phyloP scores from a whole-genome alignment of 2,329 filamentous ascomycete genomes.

The Hyphodiscus sp. region DNA sequence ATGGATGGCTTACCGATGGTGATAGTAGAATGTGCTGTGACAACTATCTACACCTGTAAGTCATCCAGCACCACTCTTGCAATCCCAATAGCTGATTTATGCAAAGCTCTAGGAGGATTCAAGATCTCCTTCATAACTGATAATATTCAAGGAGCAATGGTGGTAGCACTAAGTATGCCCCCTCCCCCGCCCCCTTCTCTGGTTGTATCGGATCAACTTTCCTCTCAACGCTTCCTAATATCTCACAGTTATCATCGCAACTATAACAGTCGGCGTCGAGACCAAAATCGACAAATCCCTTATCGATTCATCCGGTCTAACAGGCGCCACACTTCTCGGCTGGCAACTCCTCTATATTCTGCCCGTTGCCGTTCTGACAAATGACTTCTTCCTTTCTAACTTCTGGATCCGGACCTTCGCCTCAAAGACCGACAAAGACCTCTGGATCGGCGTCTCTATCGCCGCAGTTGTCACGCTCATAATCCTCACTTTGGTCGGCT shows the following conservation, averaged over 20 bases:
- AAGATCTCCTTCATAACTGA: slow-evolving; percentile 79
- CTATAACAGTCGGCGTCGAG: slow-evolving; percentile 71
- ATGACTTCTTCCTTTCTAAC: slow-evolving; percentile 79
- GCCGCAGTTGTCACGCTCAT: slow-evolving; percentile 59
- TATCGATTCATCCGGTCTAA: slow-evolving; percentile 61
- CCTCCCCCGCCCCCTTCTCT: too few relatives aligned
- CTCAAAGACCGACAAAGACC: slow-evolving; percentile 69
- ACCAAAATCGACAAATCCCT: slow-evolving; percentile 64
- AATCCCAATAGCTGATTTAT: slow-evolving; percentile 2
- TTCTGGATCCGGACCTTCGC: slow-evolving; percentile 84
- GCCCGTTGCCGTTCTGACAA: slow-evolving; percentile 72
- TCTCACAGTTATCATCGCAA: slow-evolving; percentile 55
- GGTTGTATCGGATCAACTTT: not conserved
- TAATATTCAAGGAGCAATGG: slow-evolving; percentile 74
- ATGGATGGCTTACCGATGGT: slow-evolving; percentile 68
- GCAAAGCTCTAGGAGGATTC: slow-evolving; percentile 68
- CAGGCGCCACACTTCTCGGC: slow-evolving; percentile 64
- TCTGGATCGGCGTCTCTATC: slow-evolving; percentile 67
- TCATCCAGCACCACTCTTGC: not conserved
- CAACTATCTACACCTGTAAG: slow-evolving; percentile 76
- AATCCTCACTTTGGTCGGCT: slow-evolving; percentile 67
- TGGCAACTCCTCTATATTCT: slow-evolving; percentile 86
- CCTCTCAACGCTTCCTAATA: not conserved
- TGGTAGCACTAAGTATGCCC: slow-evolving; percentile 51
- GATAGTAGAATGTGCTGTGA: slow-evolving; percentile 71